Evolutionary conservation across 2,329 filamentous ascomycete species (phyloP).

Genomic region (Tolypocladium pustulatum): DNA sequence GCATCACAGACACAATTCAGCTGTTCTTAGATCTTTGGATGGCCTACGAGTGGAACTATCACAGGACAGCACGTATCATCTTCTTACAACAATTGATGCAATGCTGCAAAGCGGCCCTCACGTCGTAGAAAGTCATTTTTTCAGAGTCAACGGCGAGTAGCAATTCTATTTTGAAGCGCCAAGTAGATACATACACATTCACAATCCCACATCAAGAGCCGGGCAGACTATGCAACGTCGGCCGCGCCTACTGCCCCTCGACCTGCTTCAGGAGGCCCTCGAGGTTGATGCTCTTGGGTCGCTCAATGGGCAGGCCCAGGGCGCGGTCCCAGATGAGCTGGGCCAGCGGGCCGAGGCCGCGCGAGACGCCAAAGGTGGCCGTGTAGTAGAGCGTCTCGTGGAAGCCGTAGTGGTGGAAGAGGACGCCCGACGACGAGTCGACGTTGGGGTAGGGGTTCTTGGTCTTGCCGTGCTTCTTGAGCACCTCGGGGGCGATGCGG

Average conservation of each 20-base stretch:
- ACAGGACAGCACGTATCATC: too few species aligned
- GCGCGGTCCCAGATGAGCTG: constrained; percentile 96
- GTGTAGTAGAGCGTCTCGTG: constrained; percentile 94
- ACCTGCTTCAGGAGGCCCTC: constrained; percentile 68
- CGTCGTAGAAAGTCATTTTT: neutral
- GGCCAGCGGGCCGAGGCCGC: constrained; percentile 74
- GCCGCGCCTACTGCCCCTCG: constrained; percentile 27
- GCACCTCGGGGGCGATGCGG: constrained; percentile 78
- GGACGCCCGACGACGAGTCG: constrained; percentile 81
- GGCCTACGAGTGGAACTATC: too few species aligned
- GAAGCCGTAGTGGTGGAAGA: constrained; percentile 98
- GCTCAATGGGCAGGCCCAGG: constrained; percentile 87
- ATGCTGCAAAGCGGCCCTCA: too few species aligned
- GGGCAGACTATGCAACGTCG: neutral
- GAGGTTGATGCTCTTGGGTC: constrained; percentile 95
- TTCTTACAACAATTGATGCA: too few species aligned
- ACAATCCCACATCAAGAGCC: neutral
- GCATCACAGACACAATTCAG: too few species aligned
- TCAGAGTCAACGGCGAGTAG: neutral
- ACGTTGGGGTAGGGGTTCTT: constrained; percentile 98
- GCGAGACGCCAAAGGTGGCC: constrained; percentile 58
- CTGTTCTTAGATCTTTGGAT: too few species aligned
- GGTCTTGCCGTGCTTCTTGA: constrained; percentile 94
- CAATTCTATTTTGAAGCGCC: neutral
- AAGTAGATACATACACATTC: neutral